These are phyloP conservation scores for Cladosporium sp. DNA, from an alignment of 2,329 filamentous ascomycete species.

Conservation along the genomic window DNA sequence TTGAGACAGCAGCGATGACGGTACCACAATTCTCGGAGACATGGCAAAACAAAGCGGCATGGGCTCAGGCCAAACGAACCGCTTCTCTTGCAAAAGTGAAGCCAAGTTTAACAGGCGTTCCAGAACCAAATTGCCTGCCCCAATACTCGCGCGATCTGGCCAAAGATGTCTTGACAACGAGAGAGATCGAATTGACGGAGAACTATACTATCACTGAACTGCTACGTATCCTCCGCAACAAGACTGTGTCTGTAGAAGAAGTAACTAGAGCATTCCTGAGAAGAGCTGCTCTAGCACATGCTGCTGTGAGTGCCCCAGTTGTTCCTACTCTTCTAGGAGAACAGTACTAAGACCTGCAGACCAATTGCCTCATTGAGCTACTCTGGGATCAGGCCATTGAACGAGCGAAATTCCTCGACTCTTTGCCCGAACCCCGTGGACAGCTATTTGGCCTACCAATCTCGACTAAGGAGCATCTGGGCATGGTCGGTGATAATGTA, in stretches of 20 bases:
- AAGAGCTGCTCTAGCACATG: conserved; percentile 43
- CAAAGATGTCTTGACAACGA: background rate
- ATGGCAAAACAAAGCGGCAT: conserved; percentile 2
- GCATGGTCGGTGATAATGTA: conserved; percentile 45
- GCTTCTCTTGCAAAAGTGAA: conserved; percentile 6
- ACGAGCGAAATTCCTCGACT: conserved; percentile 39
- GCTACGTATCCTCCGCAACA: conserved; percentile 31
- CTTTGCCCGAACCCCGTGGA: conserved; percentile 36
- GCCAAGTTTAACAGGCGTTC: background rate
- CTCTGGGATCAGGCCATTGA: conserved; percentile 35
- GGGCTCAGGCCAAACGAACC: background rate
- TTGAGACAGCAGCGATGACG: background rate
- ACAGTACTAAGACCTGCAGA: conserved; percentile 27
- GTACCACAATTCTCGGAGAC: background rate
- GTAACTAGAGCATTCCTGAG: conserved; percentile 42
- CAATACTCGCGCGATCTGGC: background rate
- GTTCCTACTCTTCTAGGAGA: background rate
- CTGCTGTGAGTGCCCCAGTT: background rate
- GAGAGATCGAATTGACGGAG: conserved; percentile 6
- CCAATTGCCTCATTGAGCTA: conserved; percentile 27
- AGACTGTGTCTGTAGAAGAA: conserved; percentile 34
- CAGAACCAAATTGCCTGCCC: background rate
- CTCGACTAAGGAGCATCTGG: conserved; percentile 50
- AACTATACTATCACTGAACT: conserved; percentile 25
- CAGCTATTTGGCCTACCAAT: conserved; percentile 51